These are phyloP conservation scores for Picea glauca DNA, from an alignment of 75 land plant genomes.

Conservation along the genomic window DNA sequence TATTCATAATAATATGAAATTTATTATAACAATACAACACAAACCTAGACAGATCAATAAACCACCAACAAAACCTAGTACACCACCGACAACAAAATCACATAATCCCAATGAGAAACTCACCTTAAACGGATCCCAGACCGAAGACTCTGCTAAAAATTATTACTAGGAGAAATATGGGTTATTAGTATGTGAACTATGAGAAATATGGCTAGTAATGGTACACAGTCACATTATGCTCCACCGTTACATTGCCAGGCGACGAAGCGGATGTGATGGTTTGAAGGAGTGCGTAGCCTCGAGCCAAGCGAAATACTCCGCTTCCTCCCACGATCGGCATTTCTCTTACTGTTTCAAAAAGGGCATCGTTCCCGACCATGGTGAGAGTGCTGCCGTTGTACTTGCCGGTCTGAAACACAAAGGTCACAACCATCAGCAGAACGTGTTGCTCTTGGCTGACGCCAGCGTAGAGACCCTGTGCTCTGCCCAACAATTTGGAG, in stretches of 20 bases:
- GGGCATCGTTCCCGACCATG: constrained; percentile 4
- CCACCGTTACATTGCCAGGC: constrained; percentile 2
- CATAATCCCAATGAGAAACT: too few relatives aligned
- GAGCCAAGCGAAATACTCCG: constrained; percentile 19
- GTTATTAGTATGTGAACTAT: too few relatives aligned
- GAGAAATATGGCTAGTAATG: not conserved
- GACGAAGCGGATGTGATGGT: constrained; percentile 1
- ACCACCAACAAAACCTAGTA: too few relatives aligned
- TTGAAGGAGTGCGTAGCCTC: constrained; percentile 20
- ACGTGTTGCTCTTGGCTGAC: not conserved
- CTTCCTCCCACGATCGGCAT: constrained; percentile 22
- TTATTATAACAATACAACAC: too few relatives aligned
- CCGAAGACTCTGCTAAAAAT: too few relatives aligned
- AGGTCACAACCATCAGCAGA: constrained; percentile 1
- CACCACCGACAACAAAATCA: too few relatives aligned
- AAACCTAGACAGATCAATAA: too few relatives aligned
- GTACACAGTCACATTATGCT: not conserved
- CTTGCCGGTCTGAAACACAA: not conserved
- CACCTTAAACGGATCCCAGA: too few relatives aligned
- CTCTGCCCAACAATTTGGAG: constrained; percentile 18
- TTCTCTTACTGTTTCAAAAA: constrained; percentile 9
- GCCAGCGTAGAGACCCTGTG: constrained; percentile 13
- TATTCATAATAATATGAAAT: too few relatives aligned
- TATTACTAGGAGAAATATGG: too few relatives aligned
- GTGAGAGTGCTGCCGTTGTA: constrained; percentile 18